Evolutionary conservation across 345 rosid species (phyloP), one percentile per base, ranked within the genome.

Genomic region (Lepidium didymum): DNA sequence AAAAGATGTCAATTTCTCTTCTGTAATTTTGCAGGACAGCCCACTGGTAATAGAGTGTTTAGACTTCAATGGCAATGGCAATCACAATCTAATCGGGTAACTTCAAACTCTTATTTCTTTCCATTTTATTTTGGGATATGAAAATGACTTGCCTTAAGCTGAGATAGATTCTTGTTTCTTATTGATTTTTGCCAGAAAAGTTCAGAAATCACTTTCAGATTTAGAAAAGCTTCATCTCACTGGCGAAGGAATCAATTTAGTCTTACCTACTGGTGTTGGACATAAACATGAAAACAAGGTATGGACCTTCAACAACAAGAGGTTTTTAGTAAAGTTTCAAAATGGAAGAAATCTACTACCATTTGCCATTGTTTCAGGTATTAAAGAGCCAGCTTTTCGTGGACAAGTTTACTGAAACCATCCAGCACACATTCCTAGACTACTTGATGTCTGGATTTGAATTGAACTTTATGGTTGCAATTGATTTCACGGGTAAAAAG

Each of bases 391-490:
- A 84, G 80, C 72, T 90, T 65, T 88, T 58, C 40, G 91, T 93
- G 56, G 94, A 88, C 63, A 84, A 77, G 65, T 86, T 81, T 70
- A 80, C 84, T 19, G 96, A 90, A 77, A 84, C 85, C 43, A 74
- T 74, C 55, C 87, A 85, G 71, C 70, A 81, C 63, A 84, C 96
- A 42, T 93, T 93, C 78, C 80, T 93, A 58, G 98, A 93, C 64
- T 93, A 90, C 81, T 68, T 90, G 82, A 83, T 81, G 27, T 86
- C 75, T 36, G 98, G 98, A 62, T 93, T 81, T 38, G 94, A 93
- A 74, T 77, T 93, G 62, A 90, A 87, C 80, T 90, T 90, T 85
- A 93, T 93, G 97, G 90, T 88, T 65, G 98, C 98, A 56, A 72
- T 93, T 70, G 98, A 93, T 83, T 93, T 88, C 77, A 93, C 98